Base-by-base conservation (phyloP, 2,329 filamentous ascomycete species). In the Grosmannia clavigera region DNA sequence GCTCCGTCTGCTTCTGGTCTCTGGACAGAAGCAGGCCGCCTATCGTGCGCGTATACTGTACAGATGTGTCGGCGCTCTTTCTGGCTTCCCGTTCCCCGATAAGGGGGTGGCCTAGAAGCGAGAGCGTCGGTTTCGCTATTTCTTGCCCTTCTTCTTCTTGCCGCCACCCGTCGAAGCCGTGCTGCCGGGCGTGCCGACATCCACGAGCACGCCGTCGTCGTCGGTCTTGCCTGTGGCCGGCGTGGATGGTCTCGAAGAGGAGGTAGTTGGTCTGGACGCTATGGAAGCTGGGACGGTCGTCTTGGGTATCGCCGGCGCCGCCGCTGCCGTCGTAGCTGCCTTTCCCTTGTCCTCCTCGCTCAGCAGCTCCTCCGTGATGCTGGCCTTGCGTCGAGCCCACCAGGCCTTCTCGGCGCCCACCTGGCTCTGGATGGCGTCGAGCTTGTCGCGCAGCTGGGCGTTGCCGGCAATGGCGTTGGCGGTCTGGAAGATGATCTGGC, bases 381-480 rank as follows among this genome's bases (percentile, higher is more conserved):
- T 80, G 54, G 83, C 80, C 67, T 85, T 83, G 70, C 87, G 88
- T 78, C 88, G 88, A 71, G 90, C 89, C 94, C 94, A 99, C 90
- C 91, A 96, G 69, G 86, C 81, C 75, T 88, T 89, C 75, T 97
- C 94, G 50, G 83, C 77, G 11, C 81, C 79, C 1, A 84, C 77
- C 68, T 89, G 86, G 33, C 78, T 75, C 67, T 92, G 85, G 61
- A 96, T 84, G 64, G 91, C 87, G 55, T 85, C 81, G 25, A 96
- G 79, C 57, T 86, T 82, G 65, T 86, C 79, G 65, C 90, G 88
- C 68, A 96, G 81, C 55, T 85, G 75, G 51, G 83, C 81, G 75
- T 96, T 96, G 69, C 90, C 87, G 61, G 88, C 85, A 74, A 99
- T 96, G 74, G 99, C 94, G 74, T 95, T 95, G 60, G 94, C 94